Conservation (phyloP, 2,329 filamentous ascomycete species). For the Tolypocladium ophioglossoides region DNA sequence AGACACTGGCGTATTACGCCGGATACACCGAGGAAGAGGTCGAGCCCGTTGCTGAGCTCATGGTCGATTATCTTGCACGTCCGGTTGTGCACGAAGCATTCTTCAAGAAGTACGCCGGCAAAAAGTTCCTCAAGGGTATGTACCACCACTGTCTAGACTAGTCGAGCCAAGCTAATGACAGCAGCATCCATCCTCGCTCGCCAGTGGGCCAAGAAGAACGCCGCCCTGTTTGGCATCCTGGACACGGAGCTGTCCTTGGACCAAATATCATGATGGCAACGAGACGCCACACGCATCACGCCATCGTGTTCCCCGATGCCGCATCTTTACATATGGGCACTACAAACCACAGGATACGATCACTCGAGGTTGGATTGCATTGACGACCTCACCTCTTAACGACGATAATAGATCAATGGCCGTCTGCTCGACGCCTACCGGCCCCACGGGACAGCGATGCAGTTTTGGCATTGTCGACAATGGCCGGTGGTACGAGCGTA, state of each 20-base stretch:
- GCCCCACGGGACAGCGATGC: not conserved
- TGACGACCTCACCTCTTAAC: constrained; percentile 16
- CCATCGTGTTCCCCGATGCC: constrained; percentile 2
- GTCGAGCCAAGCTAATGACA: constrained; percentile 7
- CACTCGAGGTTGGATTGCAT: constrained; percentile 18
- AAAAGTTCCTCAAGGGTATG: constrained; percentile 97
- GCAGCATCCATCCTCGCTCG: constrained; percentile 83
- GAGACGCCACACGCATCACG: constrained; percentile 1
- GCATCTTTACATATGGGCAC: constrained; percentile 3
- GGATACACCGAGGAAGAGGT: constrained; percentile 92
- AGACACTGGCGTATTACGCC: constrained; percentile 78
- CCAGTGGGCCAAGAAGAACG: constrained; percentile 84
- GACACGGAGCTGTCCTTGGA: constrained; percentile 40
- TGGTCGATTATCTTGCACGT: constrained; percentile 91
- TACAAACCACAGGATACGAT: constrained; percentile 14
- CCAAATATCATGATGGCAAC: constrained; percentile 25
- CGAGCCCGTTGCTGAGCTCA: constrained; percentile 80
- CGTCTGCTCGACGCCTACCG: constrained; percentile 5
- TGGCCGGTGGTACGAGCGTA: not conserved
- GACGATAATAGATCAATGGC: constrained; percentile 23
- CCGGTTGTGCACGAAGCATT: constrained; percentile 93
- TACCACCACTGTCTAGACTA: not conserved
- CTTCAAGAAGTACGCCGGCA: constrained; percentile 99
- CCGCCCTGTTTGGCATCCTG: constrained; percentile 41
- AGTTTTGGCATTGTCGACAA: not conserved